Evolutionary conservation across 2,329 filamentous ascomycete genomes (phyloP), one percentile per base, ranked within the genome.

Genomic region (Lasiodiplodia theobromae): DNA sequence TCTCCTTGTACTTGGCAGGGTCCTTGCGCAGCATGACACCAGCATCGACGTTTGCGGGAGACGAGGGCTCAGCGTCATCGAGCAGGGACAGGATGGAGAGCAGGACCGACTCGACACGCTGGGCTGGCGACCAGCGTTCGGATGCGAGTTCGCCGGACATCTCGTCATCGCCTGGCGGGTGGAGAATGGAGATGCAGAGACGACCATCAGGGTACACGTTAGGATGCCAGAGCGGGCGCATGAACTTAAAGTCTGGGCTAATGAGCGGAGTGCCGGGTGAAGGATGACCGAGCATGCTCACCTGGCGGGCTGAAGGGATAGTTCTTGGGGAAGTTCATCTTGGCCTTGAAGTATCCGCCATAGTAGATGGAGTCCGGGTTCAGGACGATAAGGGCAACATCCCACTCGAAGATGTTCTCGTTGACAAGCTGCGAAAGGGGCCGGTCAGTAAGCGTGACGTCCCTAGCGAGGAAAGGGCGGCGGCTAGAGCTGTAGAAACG

Each of bases 111-210:
- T 98, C 96, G 58, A 96, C 95, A 23, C 94, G 92, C 79, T 98
- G 95, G 4, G 96, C 89, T 1, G 96, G 94, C 6, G 93, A 94
- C 95, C 95, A 99, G 69, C 95, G 92, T 82, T 98, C 96, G 69
- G 91, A 91, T 7, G 96, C 95, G 49, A 87, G 82, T 81, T 98
- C 95, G 70, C 96, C 96, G 0, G 94, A 97, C 85, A 94, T 95
- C 73, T 92, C 88, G 77, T 98, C 95, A 70, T 97, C 93, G 72
- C 96, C 96, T 0, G 96, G 94, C 21, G 89, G 87, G 80, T 99
- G 95, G 12, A 99, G 89, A 75, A 99, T 99, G 56, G 94, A 97
- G 78, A 99, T 98, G 84, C 96, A 98, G 54, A 98, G 87, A 73
- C 91, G 91, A 74, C 95, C 95, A 78, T 97, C 92, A 6, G 89